Conservation (phyloP, 306 rosid species). For the Cicer arietinum region DNA sequence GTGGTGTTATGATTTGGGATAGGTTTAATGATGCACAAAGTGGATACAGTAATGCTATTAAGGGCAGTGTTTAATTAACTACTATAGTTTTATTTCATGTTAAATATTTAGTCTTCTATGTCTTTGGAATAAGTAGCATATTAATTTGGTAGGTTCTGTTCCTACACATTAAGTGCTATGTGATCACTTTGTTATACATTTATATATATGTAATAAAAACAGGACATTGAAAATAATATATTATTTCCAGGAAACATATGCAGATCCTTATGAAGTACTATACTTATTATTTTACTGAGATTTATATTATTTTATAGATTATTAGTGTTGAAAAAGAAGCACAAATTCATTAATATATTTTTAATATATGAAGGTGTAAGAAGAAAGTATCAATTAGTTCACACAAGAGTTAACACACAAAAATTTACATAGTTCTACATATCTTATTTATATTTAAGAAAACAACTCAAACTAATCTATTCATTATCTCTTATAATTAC, state of each 20-base stretch:
- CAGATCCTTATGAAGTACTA: background rate
- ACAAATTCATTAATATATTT: no score
- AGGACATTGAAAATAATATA: background rate
- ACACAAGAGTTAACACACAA: no score
- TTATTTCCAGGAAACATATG: background rate
- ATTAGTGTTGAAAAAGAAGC: background rate
- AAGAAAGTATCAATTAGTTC: no score
- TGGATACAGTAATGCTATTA: conserved; percentile 43
- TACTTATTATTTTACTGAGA: background rate
- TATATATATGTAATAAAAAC: background rate
- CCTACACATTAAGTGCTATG: conserved; percentile 12
- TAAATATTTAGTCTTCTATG: background rate
- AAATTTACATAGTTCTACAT: no score
- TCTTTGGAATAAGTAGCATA: conserved; percentile 33
- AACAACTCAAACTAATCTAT: no score
- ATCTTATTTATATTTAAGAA: no score
- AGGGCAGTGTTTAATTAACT: conserved; percentile 35
- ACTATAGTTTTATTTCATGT: background rate
- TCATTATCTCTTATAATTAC: no score
- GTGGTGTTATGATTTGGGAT: conserved; percentile 76
- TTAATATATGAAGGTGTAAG: no score
- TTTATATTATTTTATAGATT: background rate
- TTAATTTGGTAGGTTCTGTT: conserved; percentile 12
- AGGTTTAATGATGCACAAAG: conserved; percentile 40
- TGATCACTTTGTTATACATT: background rate